Evolutionary conservation across 176 grass and related monocot species (phyloP).

Genomic region (Themeda triandra): DNA sequence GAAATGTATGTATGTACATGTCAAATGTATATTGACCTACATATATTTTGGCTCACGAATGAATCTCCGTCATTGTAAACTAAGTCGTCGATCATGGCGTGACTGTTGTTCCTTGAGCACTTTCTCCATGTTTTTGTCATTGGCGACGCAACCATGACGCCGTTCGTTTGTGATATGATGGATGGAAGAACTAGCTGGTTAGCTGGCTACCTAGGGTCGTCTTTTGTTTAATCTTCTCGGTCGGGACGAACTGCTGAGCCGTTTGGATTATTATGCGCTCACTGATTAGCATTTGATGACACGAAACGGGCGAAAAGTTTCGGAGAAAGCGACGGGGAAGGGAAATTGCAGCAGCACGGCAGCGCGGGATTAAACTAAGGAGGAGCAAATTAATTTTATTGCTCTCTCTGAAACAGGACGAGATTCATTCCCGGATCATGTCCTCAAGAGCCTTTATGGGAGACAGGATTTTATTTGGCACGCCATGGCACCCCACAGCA

Average conservation of each 20-base stretch:
- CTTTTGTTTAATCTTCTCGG: background rate
- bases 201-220: too few relatives aligned
- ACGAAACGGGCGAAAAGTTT: background rate
- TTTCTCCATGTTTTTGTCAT: background rate
- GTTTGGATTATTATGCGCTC: constrained; percentile 4
- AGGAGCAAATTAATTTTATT: too few relatives aligned
- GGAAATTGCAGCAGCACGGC: too few relatives aligned
- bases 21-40: too few relatives aligned
- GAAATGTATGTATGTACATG: too few relatives aligned
- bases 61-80: background rate
- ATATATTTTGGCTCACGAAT: background rate
- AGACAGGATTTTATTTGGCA: too few relatives aligned
- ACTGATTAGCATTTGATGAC: constrained; percentile 5
- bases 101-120: background rate
- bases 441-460: too few relatives aligned
- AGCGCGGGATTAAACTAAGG: background rate
- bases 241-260: background rate
- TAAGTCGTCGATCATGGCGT: too few relatives aligned
- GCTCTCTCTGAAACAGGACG: too few relatives aligned
- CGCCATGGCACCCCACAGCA: too few relatives aligned
- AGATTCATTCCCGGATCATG: too few relatives aligned
- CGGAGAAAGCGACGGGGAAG: background rate
- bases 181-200: background rate
- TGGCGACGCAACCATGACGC: constrained; percentile 22
- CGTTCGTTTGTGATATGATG: background rate